Percentiles rank a stretch among this genome's conserved stretches.
These are phyloP conservation scores for Gentiana straminea DNA, from an alignment of 257 asterid genomes.

Conservation along the genomic window DNA sequence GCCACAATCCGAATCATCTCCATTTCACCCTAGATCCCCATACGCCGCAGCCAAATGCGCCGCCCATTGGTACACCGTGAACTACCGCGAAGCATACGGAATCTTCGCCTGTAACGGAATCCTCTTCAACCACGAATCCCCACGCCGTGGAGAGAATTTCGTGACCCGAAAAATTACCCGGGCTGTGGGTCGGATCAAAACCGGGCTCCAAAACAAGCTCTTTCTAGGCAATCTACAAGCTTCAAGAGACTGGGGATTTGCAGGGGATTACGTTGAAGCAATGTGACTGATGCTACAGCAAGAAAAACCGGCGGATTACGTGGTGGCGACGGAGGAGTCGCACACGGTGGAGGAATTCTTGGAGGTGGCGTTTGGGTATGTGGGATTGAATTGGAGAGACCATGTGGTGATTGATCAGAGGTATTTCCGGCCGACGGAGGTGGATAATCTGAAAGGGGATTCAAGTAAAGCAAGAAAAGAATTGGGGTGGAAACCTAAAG, in stretches of 20 bases:
- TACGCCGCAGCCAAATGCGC: constrained; percentile 97
- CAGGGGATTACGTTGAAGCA: constrained; percentile 95
- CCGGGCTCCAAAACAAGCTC: constrained; percentile 84
- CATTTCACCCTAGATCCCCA: constrained; percentile 91
- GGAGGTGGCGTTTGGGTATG: constrained; percentile 61
- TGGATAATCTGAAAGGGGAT: constrained; percentile 84
- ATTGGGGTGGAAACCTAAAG: constrained; percentile 83
- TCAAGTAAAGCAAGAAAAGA: constrained; percentile 69
- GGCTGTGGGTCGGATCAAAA: constrained; percentile 89
- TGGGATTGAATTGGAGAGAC: constrained; percentile 81
- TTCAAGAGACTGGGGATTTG: constrained; percentile 93
- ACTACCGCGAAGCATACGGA: constrained; percentile 89
- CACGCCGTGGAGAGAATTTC: constrained; percentile 90
- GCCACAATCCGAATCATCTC: constrained; percentile 73
- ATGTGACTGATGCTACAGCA: constrained; percentile 99
- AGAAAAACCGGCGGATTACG: constrained; percentile 90
- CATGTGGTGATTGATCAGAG: constrained; percentile 84
- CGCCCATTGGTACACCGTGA: constrained; percentile 98
- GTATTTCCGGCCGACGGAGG: constrained; percentile 84
- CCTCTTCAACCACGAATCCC: constrained; percentile 85
- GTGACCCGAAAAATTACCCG: constrained; percentile 92
- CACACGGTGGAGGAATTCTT: constrained; percentile 96
- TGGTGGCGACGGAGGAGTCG: constrained; percentile 95
- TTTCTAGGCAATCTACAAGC: constrained; percentile 84
- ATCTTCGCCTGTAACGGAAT: constrained; percentile 92